Evolutionary conservation across 2,329 filamentous ascomycete species (phyloP).

Genomic region (Epichloe gansuensis): DNA sequence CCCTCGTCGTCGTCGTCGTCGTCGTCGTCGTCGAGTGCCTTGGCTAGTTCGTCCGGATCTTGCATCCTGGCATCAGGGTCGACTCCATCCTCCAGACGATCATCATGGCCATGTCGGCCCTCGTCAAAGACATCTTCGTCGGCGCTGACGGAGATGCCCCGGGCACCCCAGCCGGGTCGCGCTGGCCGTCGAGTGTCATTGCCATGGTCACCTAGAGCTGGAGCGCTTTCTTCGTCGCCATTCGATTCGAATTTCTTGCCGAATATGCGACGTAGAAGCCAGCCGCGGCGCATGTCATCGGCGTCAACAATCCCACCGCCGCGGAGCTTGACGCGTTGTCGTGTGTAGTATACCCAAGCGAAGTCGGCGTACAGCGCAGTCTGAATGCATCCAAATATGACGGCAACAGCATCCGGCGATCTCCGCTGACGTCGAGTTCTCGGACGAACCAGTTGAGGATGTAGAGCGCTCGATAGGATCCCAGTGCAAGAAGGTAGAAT

Average conservation of each 20-base stretch:
- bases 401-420: slow-evolving; percentile 56
- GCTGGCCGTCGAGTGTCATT: slow-evolving; percentile 16
- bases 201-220: slow-evolving; percentile 30
- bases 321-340: slow-evolving; percentile 87
- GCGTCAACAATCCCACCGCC: slow-evolving; percentile 78
- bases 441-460: slow-evolving; percentile 83
- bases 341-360: slow-evolving; percentile 90
- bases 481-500: slow-evolving; percentile 83
- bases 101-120: slow-evolving; percentile 35
- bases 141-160: slow-evolving; percentile 55
- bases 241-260: slow-evolving; percentile 44
- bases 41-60: slow-evolving; percentile 53
- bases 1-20: slow-evolving; percentile 28
- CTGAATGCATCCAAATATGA: slow-evolving; percentile 81
- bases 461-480: slow-evolving; percentile 80
- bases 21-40: slow-evolving; percentile 41
- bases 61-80: slow-evolving; percentile 55
- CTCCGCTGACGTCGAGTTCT: slow-evolving; percentile 43
- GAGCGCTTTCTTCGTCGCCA: slow-evolving; percentile 49
- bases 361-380: slow-evolving; percentile 88
- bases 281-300: slow-evolving; percentile 76
- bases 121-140: slow-evolving; percentile 46
- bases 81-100: slow-evolving; percentile 31
- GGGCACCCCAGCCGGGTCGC: slow-evolving; percentile 48
- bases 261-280: slow-evolving; percentile 69